phyloP scores from a whole-genome alignment of 2,329 filamentous ascomycete species.

The Xylariaceae sp. region DNA sequence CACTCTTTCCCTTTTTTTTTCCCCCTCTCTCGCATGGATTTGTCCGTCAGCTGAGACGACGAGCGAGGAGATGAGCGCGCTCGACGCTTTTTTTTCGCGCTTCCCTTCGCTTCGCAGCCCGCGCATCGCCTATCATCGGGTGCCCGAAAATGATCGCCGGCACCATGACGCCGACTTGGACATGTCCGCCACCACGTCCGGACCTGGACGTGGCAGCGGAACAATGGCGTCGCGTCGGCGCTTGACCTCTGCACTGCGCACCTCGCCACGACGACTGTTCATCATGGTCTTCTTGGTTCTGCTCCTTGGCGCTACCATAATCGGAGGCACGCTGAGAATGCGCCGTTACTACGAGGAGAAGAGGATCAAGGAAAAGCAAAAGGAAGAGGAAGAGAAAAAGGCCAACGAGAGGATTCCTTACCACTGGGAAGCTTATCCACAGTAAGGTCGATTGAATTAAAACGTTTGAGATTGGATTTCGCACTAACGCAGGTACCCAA shows the following conservation, averaged over 20 bases:
- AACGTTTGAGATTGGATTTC: too few species aligned
- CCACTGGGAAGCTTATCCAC: constrained; percentile 25
- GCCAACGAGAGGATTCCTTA: constrained; percentile 19
- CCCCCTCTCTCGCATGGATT: neutral
- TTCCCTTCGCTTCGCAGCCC: constrained; percentile 8
- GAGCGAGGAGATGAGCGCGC: constrained; percentile 1
- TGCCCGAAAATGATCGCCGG: constrained; percentile 20
- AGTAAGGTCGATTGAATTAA: too few species aligned
- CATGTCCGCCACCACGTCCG: constrained; percentile 18
- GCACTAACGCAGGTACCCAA: too few species aligned
- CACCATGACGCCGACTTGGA: constrained; percentile 16
- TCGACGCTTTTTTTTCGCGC: constrained; percentile 1
- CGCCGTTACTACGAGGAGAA: constrained; percentile 14
- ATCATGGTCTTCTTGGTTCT: constrained; percentile 18
- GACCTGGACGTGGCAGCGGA: constrained; percentile 17
- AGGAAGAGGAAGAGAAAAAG: constrained; percentile 8
- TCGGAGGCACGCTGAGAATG: constrained; percentile 20
- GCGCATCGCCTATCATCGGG: constrained; percentile 19
- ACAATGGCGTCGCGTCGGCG: constrained; percentile 14
- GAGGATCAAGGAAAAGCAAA: constrained; percentile 5
- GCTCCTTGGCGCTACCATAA: constrained; percentile 17
- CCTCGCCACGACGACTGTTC: constrained; percentile 23
- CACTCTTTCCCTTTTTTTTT: neutral
- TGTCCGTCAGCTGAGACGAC: too few species aligned
- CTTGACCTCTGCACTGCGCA: constrained; percentile 19